phyloP scores from a whole-genome alignment of 1,284 basidiomycete genomes.

The Boletus holoroseus region DNA sequence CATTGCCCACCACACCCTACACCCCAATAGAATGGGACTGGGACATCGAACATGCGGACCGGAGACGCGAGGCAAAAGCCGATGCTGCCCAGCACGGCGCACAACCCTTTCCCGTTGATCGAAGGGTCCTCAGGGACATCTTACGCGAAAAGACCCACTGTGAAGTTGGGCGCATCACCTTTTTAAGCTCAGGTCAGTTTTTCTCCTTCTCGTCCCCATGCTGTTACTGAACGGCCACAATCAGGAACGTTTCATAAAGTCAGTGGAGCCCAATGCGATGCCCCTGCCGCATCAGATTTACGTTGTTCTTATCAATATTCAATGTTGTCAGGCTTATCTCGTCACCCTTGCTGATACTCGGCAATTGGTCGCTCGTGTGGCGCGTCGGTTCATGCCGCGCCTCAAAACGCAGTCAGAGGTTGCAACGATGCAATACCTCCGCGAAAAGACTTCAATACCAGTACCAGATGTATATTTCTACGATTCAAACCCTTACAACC shows the following conservation, averaged over 20 bases:
- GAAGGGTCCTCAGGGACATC: conserved; percentile 65
- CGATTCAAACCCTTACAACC: conserved; percentile 76
- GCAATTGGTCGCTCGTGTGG: conserved; percentile 68
- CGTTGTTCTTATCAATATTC: conserved; percentile 3
- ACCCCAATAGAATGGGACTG: conserved; percentile 54
- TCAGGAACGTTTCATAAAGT: conserved; percentile 75
- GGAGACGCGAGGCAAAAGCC: conserved; percentile 53
- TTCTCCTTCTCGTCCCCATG: conserved; percentile 3
- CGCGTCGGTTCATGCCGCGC: conserved; percentile 74
- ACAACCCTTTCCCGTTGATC: conserved; percentile 65
- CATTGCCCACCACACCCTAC: conserved; percentile 4
- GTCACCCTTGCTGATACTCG: conserved; percentile 57
- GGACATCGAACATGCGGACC: conserved; percentile 60
- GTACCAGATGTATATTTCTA: conserved; percentile 69
- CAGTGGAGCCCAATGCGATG: conserved; percentile 12
- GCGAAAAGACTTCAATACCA: conserved; percentile 60
- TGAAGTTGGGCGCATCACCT: conserved; percentile 63
- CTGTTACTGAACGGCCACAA: conserved; percentile 1
- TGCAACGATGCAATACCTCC: conserved; percentile 71
- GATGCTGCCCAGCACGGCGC: conserved; percentile 55
- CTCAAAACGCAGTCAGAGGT: conserved; percentile 80
- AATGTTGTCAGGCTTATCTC: conserved; percentile 58
- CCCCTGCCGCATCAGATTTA: conserved; percentile 3
- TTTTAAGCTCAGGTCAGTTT: conserved; percentile 64
- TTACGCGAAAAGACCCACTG: conserved; percentile 61